Base-by-base conservation (phyloP, 164 flowering plant genomes). In the Aristolochia fimbriata region DNA sequence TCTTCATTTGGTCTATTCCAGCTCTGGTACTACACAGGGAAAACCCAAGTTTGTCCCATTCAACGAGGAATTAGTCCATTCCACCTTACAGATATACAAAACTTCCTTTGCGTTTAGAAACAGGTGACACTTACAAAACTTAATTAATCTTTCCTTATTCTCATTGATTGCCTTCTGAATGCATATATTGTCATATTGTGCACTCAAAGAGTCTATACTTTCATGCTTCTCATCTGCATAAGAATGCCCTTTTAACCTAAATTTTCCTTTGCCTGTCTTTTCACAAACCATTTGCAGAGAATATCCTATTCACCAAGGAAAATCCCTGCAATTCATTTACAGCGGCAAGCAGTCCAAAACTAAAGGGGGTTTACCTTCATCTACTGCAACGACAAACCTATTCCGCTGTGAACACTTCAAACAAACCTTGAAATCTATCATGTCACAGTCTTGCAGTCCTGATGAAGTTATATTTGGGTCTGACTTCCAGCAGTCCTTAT, bases 1-100 rank as follows among this genome's bases (percentile, higher is more conserved):
- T 43, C 62, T 68, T 16, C 43, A 0, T 37, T 37, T 37, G 4
- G 43, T 37, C 8, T 37, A 10, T 63, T 77, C 76, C 82, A 92
- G 98, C 66, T 87, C 96, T 66, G 97, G 97, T 2, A 89, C 97
- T 3, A 84, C 90, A 55, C 84, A 84, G 61, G 97, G 98, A 27
- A 86, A 71, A 82, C 90, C 81, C 21, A 92, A 92, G 72, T 84
- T 67, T 60, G 69, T 92, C 3, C 97, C 97, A 1, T 92, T 83
- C 76, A 92, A 80, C 57, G 93, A 84, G 15, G 90, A 80, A 55
- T 67, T 87, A 66, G 58, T 82, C 66, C 78, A 75, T 2, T 57
- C 65, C 33, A 84, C 98, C n/a, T 67, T 89, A 85, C 86, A 84
- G 77, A 79, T 83, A 7, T 86, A 51, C 62, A 71, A 71, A 46